phyloP scores from a whole-genome alignment of 768 basidiomycete genomes.

The Gelatoporia subvermispora region DNA sequence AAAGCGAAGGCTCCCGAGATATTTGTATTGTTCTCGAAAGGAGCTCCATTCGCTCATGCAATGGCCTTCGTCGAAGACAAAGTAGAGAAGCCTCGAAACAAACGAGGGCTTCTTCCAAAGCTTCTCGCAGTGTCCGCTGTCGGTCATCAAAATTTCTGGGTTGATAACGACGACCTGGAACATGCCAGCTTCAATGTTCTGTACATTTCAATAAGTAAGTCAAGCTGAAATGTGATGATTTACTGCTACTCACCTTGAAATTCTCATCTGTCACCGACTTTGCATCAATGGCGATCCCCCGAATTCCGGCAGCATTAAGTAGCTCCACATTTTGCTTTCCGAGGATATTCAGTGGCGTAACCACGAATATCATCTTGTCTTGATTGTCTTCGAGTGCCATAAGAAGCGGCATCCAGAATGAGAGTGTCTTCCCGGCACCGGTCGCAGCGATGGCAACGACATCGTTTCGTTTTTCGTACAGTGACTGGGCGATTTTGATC shows the following conservation, averaged over 20 bases:
- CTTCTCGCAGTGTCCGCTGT: constrained; percentile 14
- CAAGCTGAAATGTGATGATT: neutral
- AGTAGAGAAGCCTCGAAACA: constrained; percentile 17
- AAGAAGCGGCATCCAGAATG: constrained; percentile 18
- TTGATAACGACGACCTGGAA: constrained; percentile 25
- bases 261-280: constrained; percentile 7
- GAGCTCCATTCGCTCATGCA: constrained; percentile 35
- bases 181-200: constrained; percentile 22
- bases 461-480: constrained; percentile 7
- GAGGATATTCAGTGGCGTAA: constrained; percentile 28
- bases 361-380: constrained; percentile 21
- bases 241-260: constrained; percentile 12
- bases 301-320: constrained; percentile 12
- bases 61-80: constrained; percentile 37
- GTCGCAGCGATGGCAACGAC: constrained; percentile 11
- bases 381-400: constrained; percentile 1
- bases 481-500: constrained; percentile 4
- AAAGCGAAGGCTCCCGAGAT: constrained; percentile 20
- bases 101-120: constrained; percentile 21
- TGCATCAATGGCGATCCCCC: constrained; percentile 13
- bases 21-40: constrained; percentile 33
- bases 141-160: constrained; percentile 23
- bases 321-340: constrained; percentile 23
- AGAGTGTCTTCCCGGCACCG: constrained; percentile 15
- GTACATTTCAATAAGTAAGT: neutral